phyloP scores from a whole-genome alignment of 345 rosid species.

The Dipteronia dyeriana region DNA sequence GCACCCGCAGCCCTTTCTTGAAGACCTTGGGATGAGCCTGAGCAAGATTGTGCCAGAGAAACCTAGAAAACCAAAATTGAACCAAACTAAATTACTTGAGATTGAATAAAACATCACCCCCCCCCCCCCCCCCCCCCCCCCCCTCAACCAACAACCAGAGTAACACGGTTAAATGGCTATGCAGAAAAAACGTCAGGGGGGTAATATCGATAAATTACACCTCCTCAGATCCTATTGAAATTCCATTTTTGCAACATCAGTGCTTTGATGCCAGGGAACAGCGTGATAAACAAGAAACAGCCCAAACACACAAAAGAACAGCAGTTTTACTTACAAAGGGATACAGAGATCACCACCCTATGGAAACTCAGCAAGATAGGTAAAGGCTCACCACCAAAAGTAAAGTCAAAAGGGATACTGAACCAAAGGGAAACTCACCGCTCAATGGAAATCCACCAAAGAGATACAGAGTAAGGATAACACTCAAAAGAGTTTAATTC shows the following conservation, averaged over 20 bases:
- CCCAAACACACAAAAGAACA: too few species aligned
- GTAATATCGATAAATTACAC: background rate
- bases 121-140: background rate
- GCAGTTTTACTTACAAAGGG: too few species aligned
- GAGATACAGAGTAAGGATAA: too few species aligned
- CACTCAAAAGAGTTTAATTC: too few species aligned
- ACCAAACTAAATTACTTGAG: background rate
- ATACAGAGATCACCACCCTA: too few species aligned
- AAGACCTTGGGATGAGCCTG: conserved; percentile 36
- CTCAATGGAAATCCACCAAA: too few species aligned
- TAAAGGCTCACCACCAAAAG: too few species aligned
- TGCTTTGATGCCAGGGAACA: too few species aligned
- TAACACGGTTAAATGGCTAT: background rate
- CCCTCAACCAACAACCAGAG: background rate
- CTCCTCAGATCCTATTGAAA: background rate
- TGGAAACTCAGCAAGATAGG: too few species aligned
- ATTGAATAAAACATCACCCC: background rate
- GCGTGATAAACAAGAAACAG: too few species aligned
- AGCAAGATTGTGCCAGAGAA: conserved; percentile 38
- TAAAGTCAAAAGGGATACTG: too few species aligned
- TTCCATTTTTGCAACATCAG: background rate
- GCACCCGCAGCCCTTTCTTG: conserved; percentile 51
- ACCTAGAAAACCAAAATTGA: conserved; percentile 27
- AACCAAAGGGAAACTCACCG: too few species aligned
- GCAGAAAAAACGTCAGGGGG: background rate